Evolutionary conservation across 2,329 filamentous ascomycete species (phyloP).

Genomic region (Fusarium sp.): DNA sequence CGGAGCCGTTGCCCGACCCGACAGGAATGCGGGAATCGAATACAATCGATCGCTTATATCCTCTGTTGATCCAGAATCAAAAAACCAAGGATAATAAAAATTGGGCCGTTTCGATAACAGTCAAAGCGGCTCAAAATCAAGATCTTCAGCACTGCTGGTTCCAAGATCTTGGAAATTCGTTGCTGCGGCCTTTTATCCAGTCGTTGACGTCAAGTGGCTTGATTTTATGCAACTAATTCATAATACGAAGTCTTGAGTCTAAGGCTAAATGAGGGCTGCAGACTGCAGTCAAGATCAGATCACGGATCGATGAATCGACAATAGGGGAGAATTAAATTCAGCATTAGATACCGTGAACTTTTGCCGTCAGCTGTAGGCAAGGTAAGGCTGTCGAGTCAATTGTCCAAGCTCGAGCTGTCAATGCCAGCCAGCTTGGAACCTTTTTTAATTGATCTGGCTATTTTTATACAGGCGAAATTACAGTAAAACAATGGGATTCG

Average conservation of each 20-base stretch:
- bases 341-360: background rate
- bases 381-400: background rate
- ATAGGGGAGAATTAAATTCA: background rate
- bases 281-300: background rate
- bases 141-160: background rate
- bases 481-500: background rate
- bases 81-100: slow-evolving; percentile 24
- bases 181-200: slow-evolving; percentile 18
- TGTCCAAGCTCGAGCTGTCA: slow-evolving; percentile 6
- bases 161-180: background rate
- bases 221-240: slow-evolving; percentile 16
- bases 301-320: background rate
- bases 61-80: background rate
- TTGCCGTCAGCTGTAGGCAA: background rate
- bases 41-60: slow-evolving; percentile 14
- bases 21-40: slow-evolving; percentile 16
- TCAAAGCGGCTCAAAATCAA: background rate
- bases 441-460: background rate
- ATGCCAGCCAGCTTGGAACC: background rate
- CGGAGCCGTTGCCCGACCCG: slow-evolving; percentile 1
- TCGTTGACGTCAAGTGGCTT: slow-evolving; percentile 29
- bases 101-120: slow-evolving; percentile 1
- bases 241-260: slow-evolving; percentile 18
- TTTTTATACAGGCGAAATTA: slow-evolving; percentile 7
- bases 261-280: slow-evolving; percentile 3